Evolutionary conservation across 371 early-diverging fungal genomes (phyloP).

Genomic region (Choanephora cucurbitarum): DNA sequence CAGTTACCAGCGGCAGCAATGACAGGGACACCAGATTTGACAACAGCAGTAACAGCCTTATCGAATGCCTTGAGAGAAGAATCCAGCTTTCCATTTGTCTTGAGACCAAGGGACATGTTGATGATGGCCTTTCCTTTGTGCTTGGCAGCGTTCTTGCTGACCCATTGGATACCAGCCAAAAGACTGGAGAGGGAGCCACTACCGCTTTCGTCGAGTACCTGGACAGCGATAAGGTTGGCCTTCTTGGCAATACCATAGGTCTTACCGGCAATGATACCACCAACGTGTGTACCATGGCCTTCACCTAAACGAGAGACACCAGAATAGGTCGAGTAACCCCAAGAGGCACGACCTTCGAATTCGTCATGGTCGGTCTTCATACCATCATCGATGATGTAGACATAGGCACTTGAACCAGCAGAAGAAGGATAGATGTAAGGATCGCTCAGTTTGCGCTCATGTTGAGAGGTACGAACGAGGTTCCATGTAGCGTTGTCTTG

Average conservation of each 20-base stretch:
- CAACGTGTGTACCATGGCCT: slow-evolving; percentile 70
- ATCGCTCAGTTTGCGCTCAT: slow-evolving; percentile 7
- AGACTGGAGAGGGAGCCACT: slow-evolving; percentile 67
- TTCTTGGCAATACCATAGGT: slow-evolving; percentile 90
- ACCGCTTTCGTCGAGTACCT: slow-evolving; percentile 74
- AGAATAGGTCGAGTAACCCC: slow-evolving; percentile 64
- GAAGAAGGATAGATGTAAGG: slow-evolving; percentile 36
- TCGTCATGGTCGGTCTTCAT: slow-evolving; percentile 50
- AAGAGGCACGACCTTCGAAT: slow-evolving; percentile 62
- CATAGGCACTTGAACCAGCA: slow-evolving; percentile 47
- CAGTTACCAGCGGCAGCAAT: slow-evolving; percentile 83
- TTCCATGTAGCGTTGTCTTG: slow-evolving; percentile 45
- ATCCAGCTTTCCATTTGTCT: slow-evolving; percentile 15
- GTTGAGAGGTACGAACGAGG: slow-evolving; percentile 43
- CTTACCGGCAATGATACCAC: slow-evolving; percentile 77
- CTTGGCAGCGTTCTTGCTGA: slow-evolving; percentile 38
- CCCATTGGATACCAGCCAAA: slow-evolving; percentile 76
- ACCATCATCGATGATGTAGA: slow-evolving; percentile 59
- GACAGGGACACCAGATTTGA: slow-evolving; percentile 54
- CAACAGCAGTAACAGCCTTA: slow-evolving; percentile 51
- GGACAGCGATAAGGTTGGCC: slow-evolving; percentile 79
- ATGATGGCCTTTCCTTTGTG: slow-evolving; percentile 40
- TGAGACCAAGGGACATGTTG: slow-evolving; percentile 64
- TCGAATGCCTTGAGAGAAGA: slow-evolving; percentile 24
- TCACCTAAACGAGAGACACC: slow-evolving; percentile 26